Conservation (phyloP, 176 grass and related monocot genomes). For the Zea luxurians region DNA sequence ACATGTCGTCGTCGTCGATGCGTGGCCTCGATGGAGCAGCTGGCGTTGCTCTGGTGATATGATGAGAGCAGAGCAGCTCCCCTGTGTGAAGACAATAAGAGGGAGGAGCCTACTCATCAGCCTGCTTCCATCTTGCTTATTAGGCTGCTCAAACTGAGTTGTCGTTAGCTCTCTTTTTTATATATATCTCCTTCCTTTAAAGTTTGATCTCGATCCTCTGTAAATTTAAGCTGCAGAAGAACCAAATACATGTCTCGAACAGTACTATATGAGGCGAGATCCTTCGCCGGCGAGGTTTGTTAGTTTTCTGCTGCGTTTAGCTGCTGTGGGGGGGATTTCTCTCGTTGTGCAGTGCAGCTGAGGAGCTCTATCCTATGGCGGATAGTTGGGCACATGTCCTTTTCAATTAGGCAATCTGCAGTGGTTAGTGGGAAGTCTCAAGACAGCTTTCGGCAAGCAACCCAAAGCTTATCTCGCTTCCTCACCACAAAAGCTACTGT, state of each 20-base stretch:
- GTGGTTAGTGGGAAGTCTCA: neutral
- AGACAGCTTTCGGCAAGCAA: neutral
- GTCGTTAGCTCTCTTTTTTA: neutral
- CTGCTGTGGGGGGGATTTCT: too few species aligned
- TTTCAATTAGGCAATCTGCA: neutral
- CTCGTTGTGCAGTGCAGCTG: too few species aligned
- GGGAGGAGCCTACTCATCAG: neutral
- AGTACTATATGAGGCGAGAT: neutral
- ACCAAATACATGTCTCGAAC: neutral
- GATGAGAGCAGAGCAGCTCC: neutral
- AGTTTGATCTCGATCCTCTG: neutral
- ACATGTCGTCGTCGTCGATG: neutral
- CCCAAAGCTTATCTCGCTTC: neutral
- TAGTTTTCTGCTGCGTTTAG: neutral
- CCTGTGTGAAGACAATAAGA: constrained; percentile 28
- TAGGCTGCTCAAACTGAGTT: neutral
- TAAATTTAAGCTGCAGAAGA: neutral
- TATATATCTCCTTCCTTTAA: neutral
- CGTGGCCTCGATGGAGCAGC: neutral
- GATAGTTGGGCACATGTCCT: neutral
- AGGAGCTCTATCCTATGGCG: too few species aligned
- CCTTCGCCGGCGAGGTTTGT: neutral
- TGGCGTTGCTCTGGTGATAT: neutral
- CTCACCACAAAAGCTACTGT: neutral
- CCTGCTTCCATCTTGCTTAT: neutral